Conservation (phyloP, 352 stramenopile species). For the Phytophthora agathidicida region DNA sequence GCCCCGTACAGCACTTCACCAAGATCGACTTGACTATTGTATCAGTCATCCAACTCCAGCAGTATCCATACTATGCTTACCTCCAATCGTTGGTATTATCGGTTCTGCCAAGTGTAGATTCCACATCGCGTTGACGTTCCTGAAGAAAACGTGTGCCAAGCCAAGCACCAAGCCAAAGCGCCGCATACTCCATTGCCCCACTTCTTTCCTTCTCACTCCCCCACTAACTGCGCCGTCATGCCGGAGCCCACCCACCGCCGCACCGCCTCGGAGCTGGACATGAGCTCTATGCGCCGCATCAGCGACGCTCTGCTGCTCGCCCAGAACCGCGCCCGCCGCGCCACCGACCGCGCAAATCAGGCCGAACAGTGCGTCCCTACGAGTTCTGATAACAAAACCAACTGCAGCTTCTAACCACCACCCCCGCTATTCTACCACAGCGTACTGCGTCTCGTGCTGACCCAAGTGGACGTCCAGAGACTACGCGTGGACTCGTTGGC, state of each 20-base stretch:
- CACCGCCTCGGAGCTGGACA: conserved; percentile 57
- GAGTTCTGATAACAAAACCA: conserved; percentile 15
- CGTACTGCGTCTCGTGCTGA: conserved; percentile 33
- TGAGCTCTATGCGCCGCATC: conserved; percentile 65
- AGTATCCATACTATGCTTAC: no score
- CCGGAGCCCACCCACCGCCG: conserved; percentile 33
- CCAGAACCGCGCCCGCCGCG: conserved; percentile 65
- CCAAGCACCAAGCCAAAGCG: conserved; percentile 11
- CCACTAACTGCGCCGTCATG: conserved; percentile 5
- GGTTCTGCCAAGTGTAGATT: no score
- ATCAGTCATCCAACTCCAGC: no score
- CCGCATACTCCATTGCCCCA: conserved; percentile 24
- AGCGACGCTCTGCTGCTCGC: conserved; percentile 73
- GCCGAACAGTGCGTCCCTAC: conserved; percentile 60
- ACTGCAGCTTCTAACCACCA: not conserved
- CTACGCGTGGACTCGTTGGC: conserved; percentile 32
- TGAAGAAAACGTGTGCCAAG: conserved; percentile 5
- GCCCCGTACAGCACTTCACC: no score
- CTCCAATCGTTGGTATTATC: no score
- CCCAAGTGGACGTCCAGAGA: conserved; percentile 28
- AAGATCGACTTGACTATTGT: no score
- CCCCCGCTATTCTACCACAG: conserved; percentile 12
- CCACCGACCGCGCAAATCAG: conserved; percentile 66
- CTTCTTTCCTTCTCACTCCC: not conserved
- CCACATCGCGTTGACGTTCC: not conserved